Conservation (phyloP, 1,139 yeast genomes). For the Hyphopichia fennica region DNA sequence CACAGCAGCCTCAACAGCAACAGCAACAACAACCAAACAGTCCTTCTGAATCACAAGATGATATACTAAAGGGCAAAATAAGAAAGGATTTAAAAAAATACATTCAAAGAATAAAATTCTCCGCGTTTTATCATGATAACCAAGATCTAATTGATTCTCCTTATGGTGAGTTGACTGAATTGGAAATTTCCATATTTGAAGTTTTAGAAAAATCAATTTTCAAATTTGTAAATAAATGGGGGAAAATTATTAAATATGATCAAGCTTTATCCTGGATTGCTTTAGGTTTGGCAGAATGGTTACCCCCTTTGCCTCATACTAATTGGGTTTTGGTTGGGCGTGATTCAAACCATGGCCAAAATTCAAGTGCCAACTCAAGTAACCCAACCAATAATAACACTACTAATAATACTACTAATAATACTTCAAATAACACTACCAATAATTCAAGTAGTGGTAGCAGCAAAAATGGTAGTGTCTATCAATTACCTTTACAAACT, state of each 20-base stretch:
- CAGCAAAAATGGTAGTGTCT: conserved; percentile 4
- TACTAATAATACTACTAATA: neutral
- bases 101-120: conserved; percentile 41
- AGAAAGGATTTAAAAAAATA: conserved; percentile 55
- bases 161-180: conserved; percentile 18
- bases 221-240: conserved; percentile 76
- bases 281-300: conserved; percentile 85
- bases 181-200: conserved; percentile 56
- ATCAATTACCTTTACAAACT: neutral
- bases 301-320: conserved; percentile 59
- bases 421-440: neutral
- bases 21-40: too few relatives aligned
- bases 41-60: conserved; percentile 16
- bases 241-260: conserved; percentile 73
- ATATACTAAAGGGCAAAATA: conserved; percentile 31
- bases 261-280: conserved; percentile 87
- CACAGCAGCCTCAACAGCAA: too few relatives aligned
- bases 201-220: conserved; percentile 61
- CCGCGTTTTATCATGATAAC: neutral
- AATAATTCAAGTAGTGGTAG: too few relatives aligned
- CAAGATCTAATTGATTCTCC: conserved; percentile 8
- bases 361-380: neutral
- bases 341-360: conserved; percentile 21
- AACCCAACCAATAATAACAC: conserved; percentile 2
- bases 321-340: conserved; percentile 47